Evolutionary conservation across 2,329 filamentous ascomycete species (phyloP), one percentile per base, ranked within the genome.

Genomic region (Cadophora sp.): DNA sequence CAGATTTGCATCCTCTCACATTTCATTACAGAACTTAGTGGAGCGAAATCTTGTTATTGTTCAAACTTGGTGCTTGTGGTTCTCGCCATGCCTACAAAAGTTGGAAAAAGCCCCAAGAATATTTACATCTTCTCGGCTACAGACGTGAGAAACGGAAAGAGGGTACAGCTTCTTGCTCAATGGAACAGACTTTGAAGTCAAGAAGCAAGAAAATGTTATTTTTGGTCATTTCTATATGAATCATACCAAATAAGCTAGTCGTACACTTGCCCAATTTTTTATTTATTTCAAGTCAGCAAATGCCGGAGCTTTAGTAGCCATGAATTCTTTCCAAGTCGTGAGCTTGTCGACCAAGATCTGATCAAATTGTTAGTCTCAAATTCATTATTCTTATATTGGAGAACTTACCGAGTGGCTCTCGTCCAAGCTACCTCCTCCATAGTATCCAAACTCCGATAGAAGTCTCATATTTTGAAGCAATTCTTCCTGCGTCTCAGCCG

Each of bases 381-480:
- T 34, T 26, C n/a, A 19, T n/a, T 12, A 34, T 9, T 51, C 12
- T 12, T 7, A n/a, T 37, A 5, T 11, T 3, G 11, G 34, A 16
- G 34, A n/a, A 66, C 73, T 68, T 70, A 76, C 72, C 62, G 67
- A 80, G 69, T 78, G 79, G 67, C 79, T 81, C 68, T 79, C 78
- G 3, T 82, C 78, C 56, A 85, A 76, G 48, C 73, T 71, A 58
- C 70, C 82, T 11, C 83, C 83, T 5, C 81, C 82, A 73, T 81
- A 88, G 71, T 88, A 88, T 0, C 86, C 85, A 34, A 80, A 83
- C 26, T 84, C 80, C 64, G 83, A 79, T 67, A 88, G 76, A 58
- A 88, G 78, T 50, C 82, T 76, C 76, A 86, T 82, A 68, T 86
- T 88, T 76, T 88, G 82, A 40, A 84, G 77, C 74, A 87, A 66